Evolutionary conservation across 169 alveolate species (phyloP).

Genomic region (Perkinsus marinus): DNA sequence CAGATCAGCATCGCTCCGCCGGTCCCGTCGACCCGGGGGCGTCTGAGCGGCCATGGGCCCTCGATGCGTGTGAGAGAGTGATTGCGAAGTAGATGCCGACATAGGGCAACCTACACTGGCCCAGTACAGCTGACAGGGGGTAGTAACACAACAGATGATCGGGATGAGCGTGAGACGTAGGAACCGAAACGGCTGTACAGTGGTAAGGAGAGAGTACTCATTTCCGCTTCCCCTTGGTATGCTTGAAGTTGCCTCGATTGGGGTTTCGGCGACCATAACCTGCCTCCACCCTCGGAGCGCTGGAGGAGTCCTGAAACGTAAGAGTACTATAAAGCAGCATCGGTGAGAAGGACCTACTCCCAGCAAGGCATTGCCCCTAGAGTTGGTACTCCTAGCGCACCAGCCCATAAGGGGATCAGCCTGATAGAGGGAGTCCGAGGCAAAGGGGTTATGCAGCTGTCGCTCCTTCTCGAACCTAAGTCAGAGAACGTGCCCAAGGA

Average conservation of each 20-base stretch:
- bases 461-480: background rate
- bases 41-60: background rate
- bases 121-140: no score
- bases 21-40: background rate
- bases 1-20: background rate
- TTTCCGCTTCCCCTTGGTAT: background rate
- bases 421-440: background rate
- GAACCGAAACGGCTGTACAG: background rate
- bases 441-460: background rate
- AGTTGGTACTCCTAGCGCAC: background rate
- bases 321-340: background rate
- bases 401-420: background rate
- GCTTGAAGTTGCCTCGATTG: background rate
- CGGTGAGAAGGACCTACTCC: background rate
- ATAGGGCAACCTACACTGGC: background rate
- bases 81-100: background rate
- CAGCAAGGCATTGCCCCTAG: background rate
- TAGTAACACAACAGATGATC: background rate
- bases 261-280: background rate
- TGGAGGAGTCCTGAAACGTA: background rate
- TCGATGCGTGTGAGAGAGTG: background rate
- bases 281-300: background rate
- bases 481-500: background rate
- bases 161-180: background rate
- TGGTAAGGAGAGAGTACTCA: background rate